Evolutionary conservation across 129 eudicot species (phyloP), one percentile per base, ranked within the genome.

Genomic region (Flaveria bidentis): DNA sequence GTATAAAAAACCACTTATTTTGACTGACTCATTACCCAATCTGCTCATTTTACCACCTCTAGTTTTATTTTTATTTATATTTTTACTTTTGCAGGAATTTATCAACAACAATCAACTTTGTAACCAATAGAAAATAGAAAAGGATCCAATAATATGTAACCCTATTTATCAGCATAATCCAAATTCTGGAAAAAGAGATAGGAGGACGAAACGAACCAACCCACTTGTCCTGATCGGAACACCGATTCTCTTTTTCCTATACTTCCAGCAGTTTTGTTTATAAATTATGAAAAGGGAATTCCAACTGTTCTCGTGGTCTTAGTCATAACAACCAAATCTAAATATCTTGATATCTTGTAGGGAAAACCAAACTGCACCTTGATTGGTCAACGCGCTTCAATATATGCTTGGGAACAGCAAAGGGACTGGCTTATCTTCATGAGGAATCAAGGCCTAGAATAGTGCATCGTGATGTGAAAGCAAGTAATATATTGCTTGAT

Each of bases 381-480:
- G 83, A 82, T 60, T 88, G 93, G 93, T 75, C 85, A 46, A 76
- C 84, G 0, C 90, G 90, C 36, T 84, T 88, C 53, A 82, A 82
- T 51, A 84, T 88, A 81, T 86, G 93, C 69, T 57, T 88, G 74
- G 93, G 93, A 81, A 82, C 86, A 9, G 88, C 90, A 69, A 85
- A 67, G 69, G 93, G 93, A 15, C 80, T 88, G 42, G 83, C 88
- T 63, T 88, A 88, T 79, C 90, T 88, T 81, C 93, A 88, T 72
- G 88, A 88, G 65, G 90, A 88, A 69, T 83, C 88, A 51, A 76
- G 83, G 49, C 81, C 84, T 76, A 47, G 88, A 39, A 84, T 88
- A 62, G 91, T 87, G 55, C 91, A 87, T 30, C 69, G 91, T 25
- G 91, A 87, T 76, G 91, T 87, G 25, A 86, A 86, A 50, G 82